Conservation (phyloP, 768 basidiomycete species). For the Lactarius tabidus region DNA sequence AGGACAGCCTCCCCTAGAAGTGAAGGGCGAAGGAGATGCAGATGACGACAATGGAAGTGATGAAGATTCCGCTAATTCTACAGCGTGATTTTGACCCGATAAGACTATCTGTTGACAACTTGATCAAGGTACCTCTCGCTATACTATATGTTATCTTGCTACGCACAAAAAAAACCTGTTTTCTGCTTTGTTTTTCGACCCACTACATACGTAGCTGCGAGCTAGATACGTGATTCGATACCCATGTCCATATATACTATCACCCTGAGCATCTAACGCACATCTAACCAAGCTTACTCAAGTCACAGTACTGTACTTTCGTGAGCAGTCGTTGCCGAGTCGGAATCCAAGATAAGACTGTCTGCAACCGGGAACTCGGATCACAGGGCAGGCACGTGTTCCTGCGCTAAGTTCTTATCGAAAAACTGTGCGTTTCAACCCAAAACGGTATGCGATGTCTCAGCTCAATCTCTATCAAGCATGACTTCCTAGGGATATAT, state of each 20-base stretch:
- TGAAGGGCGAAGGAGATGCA: background rate
- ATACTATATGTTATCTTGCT: background rate
- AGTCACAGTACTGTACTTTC: too few relatives aligned
- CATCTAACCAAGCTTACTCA: background rate
- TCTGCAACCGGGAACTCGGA: background rate
- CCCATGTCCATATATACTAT: background rate
- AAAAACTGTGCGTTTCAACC: background rate
- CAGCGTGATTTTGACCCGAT: background rate
- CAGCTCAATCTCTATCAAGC: background rate
- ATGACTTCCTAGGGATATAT: background rate
- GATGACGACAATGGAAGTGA: background rate
- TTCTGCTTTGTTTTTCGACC: background rate
- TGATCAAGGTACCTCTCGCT: background rate
- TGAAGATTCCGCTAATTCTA: background rate
- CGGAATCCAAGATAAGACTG: background rate
- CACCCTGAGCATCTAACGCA: background rate
- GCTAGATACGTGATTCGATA: background rate
- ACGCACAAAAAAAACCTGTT: background rate
- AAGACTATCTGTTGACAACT: background rate
- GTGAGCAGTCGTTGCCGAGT: background rate
- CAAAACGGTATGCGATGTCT: background rate
- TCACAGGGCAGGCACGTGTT: background rate
- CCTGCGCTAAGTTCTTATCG: background rate
- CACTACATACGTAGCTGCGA: background rate
- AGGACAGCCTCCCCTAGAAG: constrained; percentile 44